These are phyloP conservation scores for Neopestalotiopsis rosae DNA, from an alignment of 2,329 filamentous ascomycete species.

Conservation along the genomic window DNA sequence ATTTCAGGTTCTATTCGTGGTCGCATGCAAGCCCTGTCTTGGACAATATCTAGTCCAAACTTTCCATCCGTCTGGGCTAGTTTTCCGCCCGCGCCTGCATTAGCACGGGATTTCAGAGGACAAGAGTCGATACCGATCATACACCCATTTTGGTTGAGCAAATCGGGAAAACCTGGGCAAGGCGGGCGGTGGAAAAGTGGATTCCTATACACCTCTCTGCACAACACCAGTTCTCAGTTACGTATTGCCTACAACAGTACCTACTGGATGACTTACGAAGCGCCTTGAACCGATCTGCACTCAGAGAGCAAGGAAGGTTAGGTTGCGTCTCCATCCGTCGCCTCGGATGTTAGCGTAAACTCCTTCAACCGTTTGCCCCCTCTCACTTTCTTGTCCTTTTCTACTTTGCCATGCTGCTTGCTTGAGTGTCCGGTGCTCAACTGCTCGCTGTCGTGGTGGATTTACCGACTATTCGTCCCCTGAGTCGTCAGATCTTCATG, in stretches of 20 bases:
- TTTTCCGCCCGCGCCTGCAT: constrained; percentile 2
- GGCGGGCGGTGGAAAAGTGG: not conserved
- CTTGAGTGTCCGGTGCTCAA: too few relatives aligned
- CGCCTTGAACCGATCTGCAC: not conserved
- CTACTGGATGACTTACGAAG: not conserved
- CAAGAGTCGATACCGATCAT: not conserved
- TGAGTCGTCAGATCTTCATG: constrained; percentile 9
- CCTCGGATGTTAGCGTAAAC: not conserved
- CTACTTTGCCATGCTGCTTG: not conserved
- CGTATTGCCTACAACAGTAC: not conserved
- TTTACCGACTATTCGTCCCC: not conserved
- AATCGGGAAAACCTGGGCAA: not conserved
- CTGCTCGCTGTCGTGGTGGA: not conserved
- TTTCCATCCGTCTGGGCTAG: not conserved
- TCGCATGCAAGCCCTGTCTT: not conserved
- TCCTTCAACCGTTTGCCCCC: too few relatives aligned
- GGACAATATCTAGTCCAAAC: not conserved
- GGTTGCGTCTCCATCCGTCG: not conserved
- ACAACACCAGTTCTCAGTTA: too few relatives aligned
- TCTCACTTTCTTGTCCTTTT: not conserved
- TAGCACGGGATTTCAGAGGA: not conserved
- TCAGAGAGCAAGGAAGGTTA: not conserved
- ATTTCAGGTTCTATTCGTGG: not conserved
- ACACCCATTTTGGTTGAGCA: not conserved
- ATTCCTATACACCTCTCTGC: not conserved